These are phyloP conservation scores for Arabidopsis hybrid DNA, from an alignment of 441 rosid species.

Conservation along the genomic window DNA sequence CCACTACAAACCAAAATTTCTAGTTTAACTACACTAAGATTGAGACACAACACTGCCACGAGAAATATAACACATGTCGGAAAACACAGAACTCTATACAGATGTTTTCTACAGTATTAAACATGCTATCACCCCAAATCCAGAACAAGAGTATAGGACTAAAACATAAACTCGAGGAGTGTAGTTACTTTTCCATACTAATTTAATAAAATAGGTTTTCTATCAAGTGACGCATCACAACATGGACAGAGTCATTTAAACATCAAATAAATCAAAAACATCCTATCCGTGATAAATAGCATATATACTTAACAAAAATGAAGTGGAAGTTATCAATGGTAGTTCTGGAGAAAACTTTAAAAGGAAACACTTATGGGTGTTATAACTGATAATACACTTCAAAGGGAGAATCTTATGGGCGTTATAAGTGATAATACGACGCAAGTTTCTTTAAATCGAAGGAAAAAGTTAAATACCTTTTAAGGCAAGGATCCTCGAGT, in stretches of 20 bases:
- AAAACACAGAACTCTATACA: slow-evolving; percentile 15
- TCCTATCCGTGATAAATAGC: not conserved
- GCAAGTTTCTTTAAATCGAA: not conserved
- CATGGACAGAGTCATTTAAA: slow-evolving; percentile 10
- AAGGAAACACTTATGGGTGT: slow-evolving; percentile 29
- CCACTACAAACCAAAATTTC: slow-evolving; percentile 4
- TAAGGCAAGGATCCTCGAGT: slow-evolving; percentile 87
- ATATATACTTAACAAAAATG: slow-evolving; percentile 11
- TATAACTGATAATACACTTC: slow-evolving; percentile 10
- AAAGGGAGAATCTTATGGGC: slow-evolving; percentile 31
- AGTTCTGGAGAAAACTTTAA: slow-evolving; percentile 15
- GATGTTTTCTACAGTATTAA: not conserved
- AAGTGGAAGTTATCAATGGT: slow-evolving; percentile 11
- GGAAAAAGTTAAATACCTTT: slow-evolving; percentile 61
- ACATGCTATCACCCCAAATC: slow-evolving; percentile 10
- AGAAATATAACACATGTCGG: slow-evolving; percentile 14
- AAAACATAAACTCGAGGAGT: slow-evolving; percentile 19
- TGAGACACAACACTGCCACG: slow-evolving; percentile 15
- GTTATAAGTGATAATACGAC: not conserved
- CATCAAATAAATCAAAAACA: not conserved
- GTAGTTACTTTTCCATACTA: slow-evolving; percentile 23
- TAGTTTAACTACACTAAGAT: slow-evolving; percentile 8
- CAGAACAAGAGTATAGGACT: slow-evolving; percentile 10
- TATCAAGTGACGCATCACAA: slow-evolving; percentile 29
- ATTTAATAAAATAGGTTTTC: not conserved